phyloP scores from a whole-genome alignment of 495 filamentous ascomycete genomes.

The Hypoxylon crocopeplum region DNA sequence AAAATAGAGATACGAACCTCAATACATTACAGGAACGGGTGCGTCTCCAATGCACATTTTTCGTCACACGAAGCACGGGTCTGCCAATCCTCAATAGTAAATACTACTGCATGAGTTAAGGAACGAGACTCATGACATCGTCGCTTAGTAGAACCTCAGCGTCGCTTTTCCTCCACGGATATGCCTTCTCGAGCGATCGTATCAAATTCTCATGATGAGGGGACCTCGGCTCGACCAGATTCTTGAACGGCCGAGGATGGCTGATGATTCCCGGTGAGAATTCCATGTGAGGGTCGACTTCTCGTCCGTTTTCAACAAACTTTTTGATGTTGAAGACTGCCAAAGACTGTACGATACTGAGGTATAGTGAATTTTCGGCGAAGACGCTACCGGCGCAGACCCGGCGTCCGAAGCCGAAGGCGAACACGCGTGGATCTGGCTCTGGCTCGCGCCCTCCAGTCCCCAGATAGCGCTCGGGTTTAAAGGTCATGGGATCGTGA shows the following conservation, averaged over 20 bases:
- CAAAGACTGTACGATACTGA: conserved; percentile 53
- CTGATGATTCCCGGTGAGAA: conserved; percentile 44
- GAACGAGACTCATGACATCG: too few relatives aligned
- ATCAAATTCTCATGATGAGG: conserved; percentile 43
- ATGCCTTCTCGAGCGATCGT: conserved; percentile 44
- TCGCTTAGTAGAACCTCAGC: conserved; percentile 27
- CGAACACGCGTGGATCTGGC: conserved; percentile 49
- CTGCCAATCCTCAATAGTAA: too few relatives aligned
- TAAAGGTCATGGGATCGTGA: conserved; percentile 51
- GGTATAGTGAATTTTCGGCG: conserved; percentile 54
- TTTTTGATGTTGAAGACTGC: conserved; percentile 51
- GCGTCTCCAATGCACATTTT: too few relatives aligned
- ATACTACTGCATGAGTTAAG: too few relatives aligned
- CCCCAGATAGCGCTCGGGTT: conserved; percentile 49
- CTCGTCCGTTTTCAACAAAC: conserved; percentile 37
- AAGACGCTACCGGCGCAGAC: conserved; percentile 58
- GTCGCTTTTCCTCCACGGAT: conserved; percentile 57
- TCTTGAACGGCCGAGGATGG: conserved; percentile 44
- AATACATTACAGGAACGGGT: too few relatives aligned
- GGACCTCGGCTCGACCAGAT: conserved; percentile 42
- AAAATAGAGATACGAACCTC: too few relatives aligned
- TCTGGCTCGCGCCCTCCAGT: conserved; percentile 44
- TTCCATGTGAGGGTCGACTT: conserved; percentile 28
- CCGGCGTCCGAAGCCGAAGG: conserved; percentile 61
- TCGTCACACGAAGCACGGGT: too few relatives aligned